These are phyloP conservation scores for Strobilomyces echinocephalus DNA, from an alignment of 768 basidiomycete species.

Conservation along the genomic window DNA sequence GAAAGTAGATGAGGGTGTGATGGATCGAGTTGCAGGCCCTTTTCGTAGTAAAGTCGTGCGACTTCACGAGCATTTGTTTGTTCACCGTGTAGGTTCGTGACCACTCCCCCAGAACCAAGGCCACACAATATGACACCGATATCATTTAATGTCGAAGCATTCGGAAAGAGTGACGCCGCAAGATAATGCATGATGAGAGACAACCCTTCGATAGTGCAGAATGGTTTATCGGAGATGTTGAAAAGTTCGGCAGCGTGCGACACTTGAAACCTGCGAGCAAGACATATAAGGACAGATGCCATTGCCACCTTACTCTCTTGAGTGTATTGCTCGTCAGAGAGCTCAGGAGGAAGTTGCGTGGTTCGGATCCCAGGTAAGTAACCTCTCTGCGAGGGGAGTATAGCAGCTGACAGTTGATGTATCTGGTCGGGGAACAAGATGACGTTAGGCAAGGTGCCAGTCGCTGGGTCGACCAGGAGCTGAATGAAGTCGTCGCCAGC, in stretches of 20 bases:
- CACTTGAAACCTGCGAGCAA: constrained; percentile 42
- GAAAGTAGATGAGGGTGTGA: constrained; percentile 47
- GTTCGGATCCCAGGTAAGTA: constrained; percentile 32
- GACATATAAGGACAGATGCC: constrained; percentile 39
- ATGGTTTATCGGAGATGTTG: constrained; percentile 22
- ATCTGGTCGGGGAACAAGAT: constrained; percentile 40
- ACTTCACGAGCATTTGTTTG: constrained; percentile 31
- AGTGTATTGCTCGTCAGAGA: constrained; percentile 25
- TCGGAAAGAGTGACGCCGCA: constrained; percentile 40
- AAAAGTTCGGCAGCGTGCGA: constrained; percentile 23
- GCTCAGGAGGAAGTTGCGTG: constrained; percentile 16
- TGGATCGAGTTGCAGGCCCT: constrained; percentile 41
- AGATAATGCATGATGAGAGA: constrained; percentile 46
- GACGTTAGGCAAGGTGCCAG: constrained; percentile 38
- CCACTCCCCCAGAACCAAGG: constrained; percentile 22
- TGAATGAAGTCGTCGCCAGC: constrained; percentile 32
- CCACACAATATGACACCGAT: constrained; percentile 45
- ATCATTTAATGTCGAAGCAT: constrained; percentile 46
- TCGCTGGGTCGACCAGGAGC: constrained; percentile 32
- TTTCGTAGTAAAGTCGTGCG: constrained; percentile 42
- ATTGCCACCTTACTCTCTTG: constrained; percentile 31
- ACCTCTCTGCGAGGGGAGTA: constrained; percentile 36
- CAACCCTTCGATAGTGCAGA: constrained; percentile 34
- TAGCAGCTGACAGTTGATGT: constrained; percentile 29
- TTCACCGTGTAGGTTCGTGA: constrained; percentile 17